phyloP scores from a whole-genome alignment of 176 grass and related monocot genomes.

The Lolium perenne region DNA sequence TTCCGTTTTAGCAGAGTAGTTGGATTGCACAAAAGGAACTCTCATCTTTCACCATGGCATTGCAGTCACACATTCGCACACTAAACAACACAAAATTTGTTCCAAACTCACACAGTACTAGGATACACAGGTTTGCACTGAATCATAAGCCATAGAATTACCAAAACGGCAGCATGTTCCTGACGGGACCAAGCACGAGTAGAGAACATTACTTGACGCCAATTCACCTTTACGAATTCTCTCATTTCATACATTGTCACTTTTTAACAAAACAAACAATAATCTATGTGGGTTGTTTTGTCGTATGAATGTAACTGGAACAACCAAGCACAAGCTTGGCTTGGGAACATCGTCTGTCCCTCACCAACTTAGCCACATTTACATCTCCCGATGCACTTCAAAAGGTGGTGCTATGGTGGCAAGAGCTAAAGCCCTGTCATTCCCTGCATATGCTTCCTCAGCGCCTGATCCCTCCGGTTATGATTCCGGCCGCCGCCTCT shows the following conservation, averaged over 20 bases:
- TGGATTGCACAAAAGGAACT: not conserved
- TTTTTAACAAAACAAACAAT: not conserved
- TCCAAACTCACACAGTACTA: not conserved
- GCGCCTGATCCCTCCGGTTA: constrained; percentile 65
- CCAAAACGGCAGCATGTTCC: not conserved
- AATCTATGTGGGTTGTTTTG: constrained; percentile 17
- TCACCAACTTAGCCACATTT: constrained; percentile 37
- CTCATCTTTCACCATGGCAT: not conserved
- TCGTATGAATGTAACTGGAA: not conserved
- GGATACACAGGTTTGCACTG: not conserved
- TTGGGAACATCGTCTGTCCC: not conserved
- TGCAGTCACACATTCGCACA: not conserved
- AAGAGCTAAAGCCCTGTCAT: constrained; percentile 57
- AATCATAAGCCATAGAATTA: not conserved
- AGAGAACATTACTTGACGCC: not conserved
- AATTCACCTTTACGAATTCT: not conserved
- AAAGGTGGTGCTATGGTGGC: not conserved
- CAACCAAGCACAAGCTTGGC: not conserved
- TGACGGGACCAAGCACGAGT: not conserved
- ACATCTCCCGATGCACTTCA: constrained; percentile 16
- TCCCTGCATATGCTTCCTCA: constrained; percentile 80
- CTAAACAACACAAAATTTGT: not conserved
- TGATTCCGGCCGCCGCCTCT: constrained; percentile 72
- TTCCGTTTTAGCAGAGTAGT: not conserved
- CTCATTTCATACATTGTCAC: not conserved